Conservation (phyloP, 306 rosid species). For the Cucurbita pepo region DNA sequence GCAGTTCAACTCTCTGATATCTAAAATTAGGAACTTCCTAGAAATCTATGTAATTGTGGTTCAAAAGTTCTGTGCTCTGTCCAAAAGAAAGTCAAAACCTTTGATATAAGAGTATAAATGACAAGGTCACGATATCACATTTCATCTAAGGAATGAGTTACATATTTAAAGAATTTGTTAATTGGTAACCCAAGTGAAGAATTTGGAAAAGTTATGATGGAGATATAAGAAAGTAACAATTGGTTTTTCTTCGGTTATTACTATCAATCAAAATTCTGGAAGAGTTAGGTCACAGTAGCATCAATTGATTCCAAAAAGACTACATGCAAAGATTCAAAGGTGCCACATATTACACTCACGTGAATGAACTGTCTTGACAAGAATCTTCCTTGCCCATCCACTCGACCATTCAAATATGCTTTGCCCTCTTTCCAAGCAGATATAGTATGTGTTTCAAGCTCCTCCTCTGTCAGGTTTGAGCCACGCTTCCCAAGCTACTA, state of each 20-base stretch:
- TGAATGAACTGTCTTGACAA: slow-evolving; percentile 48
- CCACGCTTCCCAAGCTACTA: slow-evolving; percentile 88
- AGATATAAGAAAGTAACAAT: neutral
- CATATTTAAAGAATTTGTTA: neutral
- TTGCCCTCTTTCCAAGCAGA: slow-evolving; percentile 98
- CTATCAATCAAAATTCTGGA: neutral
- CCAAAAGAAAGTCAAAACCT: neutral
- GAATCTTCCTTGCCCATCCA: slow-evolving; percentile 50
- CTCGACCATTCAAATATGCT: slow-evolving; percentile 48
- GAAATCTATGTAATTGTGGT: neutral
- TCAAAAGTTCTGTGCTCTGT: neutral
- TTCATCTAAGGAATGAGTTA: neutral
- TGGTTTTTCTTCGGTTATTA: neutral
- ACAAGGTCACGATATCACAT: neutral
- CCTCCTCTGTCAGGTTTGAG: slow-evolving; percentile 91
- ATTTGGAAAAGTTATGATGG: neutral
- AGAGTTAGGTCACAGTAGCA: neutral
- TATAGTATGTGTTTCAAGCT: slow-evolving; percentile 95
- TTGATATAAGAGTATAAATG: neutral
- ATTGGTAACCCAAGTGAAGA: neutral
- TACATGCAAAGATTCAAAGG: neutral
- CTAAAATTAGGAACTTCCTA: neutral
- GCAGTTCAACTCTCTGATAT: neutral
- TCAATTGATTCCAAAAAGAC: neutral
- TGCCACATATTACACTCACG: slow-evolving; percentile 43